Evolutionary conservation across 129 eudicot species (phyloP).

Genomic region (Oenanthe sinensis): DNA sequence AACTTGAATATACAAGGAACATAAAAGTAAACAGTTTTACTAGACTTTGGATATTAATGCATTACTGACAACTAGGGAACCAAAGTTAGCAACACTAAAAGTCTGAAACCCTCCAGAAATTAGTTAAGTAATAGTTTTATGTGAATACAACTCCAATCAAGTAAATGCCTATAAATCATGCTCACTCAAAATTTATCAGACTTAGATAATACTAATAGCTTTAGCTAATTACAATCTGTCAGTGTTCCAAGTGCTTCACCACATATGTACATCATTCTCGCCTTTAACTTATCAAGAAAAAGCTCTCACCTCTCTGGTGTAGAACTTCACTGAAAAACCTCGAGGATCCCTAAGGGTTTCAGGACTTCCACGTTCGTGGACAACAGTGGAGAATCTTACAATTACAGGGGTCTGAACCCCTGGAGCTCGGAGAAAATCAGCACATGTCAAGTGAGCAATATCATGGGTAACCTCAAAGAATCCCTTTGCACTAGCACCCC

Average conservation of each 20-base stretch:
- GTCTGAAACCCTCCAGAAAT: neutral
- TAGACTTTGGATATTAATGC: neutral
- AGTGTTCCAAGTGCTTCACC: neutral
- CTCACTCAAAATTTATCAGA: neutral
- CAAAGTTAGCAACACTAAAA: neutral
- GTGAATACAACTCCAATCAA: neutral
- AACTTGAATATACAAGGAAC: neutral
- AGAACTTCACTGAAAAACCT: conserved; percentile 80
- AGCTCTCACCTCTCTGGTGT: conserved; percentile 67
- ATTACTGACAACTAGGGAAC: neutral
- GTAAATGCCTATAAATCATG: neutral
- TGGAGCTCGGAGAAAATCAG: conserved; percentile 80
- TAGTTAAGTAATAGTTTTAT: neutral
- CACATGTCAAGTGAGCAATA: conserved; percentile 61
- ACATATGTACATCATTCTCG: neutral
- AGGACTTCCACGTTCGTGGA: conserved; percentile 88
- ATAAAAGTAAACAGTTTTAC: neutral
- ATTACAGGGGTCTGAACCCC: conserved; percentile 86
- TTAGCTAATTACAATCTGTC: neutral
- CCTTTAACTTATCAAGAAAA: neutral
- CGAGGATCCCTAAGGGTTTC: conserved; percentile 82
- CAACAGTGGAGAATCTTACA: conserved; percentile 82
- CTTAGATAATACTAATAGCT: neutral
- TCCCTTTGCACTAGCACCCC: conserved; percentile 93
- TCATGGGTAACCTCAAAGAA: conserved; percentile 90